phyloP scores from a whole-genome alignment of 2,329 filamentous ascomycete genomes.

The Beauveria asiatica region DNA sequence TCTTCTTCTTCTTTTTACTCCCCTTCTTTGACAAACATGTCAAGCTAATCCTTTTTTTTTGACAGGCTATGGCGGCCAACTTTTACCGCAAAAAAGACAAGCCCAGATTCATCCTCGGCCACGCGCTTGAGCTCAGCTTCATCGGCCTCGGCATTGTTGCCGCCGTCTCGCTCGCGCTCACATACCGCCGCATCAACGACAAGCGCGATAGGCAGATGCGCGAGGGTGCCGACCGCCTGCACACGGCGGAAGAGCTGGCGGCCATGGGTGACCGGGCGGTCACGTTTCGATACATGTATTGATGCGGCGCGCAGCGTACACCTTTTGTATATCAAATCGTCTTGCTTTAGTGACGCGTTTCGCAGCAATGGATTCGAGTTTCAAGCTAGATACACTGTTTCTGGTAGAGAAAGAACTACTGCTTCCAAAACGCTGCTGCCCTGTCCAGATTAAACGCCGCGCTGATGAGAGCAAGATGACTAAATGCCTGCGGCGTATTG shows the following conservation, averaged over 20 bases:
- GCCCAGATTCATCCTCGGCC: conserved; percentile 36
- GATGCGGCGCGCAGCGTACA: neutral
- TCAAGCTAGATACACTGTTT: neutral
- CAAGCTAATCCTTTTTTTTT: neutral
- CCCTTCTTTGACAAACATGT: too few species aligned
- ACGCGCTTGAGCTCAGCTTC: conserved; percentile 37
- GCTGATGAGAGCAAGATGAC: conserved; percentile 65
- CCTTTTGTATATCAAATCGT: neutral
- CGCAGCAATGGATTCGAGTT: neutral
- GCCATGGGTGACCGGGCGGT: conserved; percentile 21
- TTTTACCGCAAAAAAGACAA: conserved; percentile 48
- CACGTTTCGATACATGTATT: conserved; percentile 13
- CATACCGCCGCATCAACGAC: conserved; percentile 16
- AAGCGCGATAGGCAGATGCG: conserved; percentile 14
- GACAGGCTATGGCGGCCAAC: conserved; percentile 54
- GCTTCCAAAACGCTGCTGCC: neutral
- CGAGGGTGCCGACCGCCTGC: conserved; percentile 15
- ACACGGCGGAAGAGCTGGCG: conserved; percentile 19
- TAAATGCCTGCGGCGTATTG: conserved; percentile 73
- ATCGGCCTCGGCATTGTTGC: conserved; percentile 20
- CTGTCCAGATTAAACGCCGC: conserved; percentile 65
- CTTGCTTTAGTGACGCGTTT: neutral
- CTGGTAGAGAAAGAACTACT: neutral
- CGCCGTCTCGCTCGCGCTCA: conserved; percentile 10
- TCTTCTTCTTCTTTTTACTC: too few species aligned